Evolutionary conservation across 2,329 filamentous ascomycete species (phyloP), one percentile per base, ranked within the genome.

Genomic region (Fusarium bactridioides): DNA sequence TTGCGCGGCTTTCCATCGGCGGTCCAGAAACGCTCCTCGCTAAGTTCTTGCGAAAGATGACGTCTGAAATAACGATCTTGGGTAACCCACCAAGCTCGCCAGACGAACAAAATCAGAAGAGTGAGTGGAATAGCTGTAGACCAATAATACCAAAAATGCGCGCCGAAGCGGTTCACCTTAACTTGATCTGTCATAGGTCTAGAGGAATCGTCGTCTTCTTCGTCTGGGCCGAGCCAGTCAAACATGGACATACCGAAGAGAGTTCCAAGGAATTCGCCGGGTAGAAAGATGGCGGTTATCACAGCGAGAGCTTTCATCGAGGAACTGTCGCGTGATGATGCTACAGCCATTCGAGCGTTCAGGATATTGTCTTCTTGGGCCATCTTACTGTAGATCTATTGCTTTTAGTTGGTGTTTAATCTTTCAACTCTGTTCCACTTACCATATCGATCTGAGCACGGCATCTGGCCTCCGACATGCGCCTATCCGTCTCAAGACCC

Each of bases 171-270:
- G 66, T 75, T 25, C 53, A 69, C 40, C 38, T 75, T 69, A 58
- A 66, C 40, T 60, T 57, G n/a, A 27, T 64, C 48, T 45, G 63
- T 29, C 57, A 54, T 35, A n/a, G 55, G 29, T 16, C 47, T 33
- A 19, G 31, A 16, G 31, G 41, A 23, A 29, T 41, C 43, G n/a
- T 40, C 56, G n/a, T 60, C 69, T 57, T 83, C 82, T 33, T 80
- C 74, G n/a, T 79, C 76, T 3, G 76, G 77, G 2, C 80, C 80
- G n/a, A 82, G 77, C 82, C 83, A 85, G 73, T 85, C 82, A 68
- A 86, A 86, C 81, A 86, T 84, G 51, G 82, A 83, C 77, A 84
- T 83, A 54, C 84, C 84, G 67, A 86, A 85, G 5, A 86, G 78
- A 11, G 83, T 83, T 31, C 82, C 82, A 40, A 86, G 82, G 69